Evolutionary conservation across 768 basidiomycete species (phyloP).

Genomic region (Rhodotorula graminis): DNA sequence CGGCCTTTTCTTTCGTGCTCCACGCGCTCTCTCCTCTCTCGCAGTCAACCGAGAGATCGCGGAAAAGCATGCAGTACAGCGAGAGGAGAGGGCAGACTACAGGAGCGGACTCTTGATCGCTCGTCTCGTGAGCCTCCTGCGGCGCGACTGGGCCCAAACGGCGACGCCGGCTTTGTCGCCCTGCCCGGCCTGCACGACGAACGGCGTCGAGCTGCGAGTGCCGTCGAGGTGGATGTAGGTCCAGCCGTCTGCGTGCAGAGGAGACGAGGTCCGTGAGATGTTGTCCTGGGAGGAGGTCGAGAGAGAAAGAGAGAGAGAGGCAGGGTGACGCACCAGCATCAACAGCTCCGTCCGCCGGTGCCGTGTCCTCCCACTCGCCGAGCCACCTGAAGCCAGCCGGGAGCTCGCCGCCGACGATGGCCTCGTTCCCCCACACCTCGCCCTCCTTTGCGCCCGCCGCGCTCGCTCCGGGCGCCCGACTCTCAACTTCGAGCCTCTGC

Average conservation of each 20-base stretch:
- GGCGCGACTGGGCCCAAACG: background rate
- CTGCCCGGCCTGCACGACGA: background rate
- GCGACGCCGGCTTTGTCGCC: constrained; percentile 16
- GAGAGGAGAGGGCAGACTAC: too few species aligned
- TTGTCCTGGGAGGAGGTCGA: too few species aligned
- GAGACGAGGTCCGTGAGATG: background rate
- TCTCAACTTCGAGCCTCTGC: constrained; percentile 31
- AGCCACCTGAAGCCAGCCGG: constrained; percentile 17
- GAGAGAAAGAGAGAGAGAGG: fast-evolving
- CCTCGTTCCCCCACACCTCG: constrained; percentile 15
- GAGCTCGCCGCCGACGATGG: constrained; percentile 22
- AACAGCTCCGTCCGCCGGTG: constrained; percentile 6
- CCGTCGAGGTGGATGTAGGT: constrained; percentile 31
- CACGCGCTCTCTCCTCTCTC: too few species aligned
- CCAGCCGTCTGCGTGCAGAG: constrained; percentile 21
- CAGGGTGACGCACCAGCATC: constrained; percentile 13
- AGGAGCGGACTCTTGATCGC: constrained; percentile 4
- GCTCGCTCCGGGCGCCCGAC: background rate
- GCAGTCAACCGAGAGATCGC: too few species aligned
- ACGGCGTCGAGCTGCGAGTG: background rate
- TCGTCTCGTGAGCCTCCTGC: constrained; percentile 9
- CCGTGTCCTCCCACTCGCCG: constrained; percentile 27
- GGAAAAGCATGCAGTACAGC: too few species aligned
- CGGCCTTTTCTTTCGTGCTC: too few species aligned
- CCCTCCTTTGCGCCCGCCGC: background rate